These are phyloP conservation scores for Corchorus capsularis DNA, from an alignment of 345 rosid genomes.

Conservation along the genomic window DNA sequence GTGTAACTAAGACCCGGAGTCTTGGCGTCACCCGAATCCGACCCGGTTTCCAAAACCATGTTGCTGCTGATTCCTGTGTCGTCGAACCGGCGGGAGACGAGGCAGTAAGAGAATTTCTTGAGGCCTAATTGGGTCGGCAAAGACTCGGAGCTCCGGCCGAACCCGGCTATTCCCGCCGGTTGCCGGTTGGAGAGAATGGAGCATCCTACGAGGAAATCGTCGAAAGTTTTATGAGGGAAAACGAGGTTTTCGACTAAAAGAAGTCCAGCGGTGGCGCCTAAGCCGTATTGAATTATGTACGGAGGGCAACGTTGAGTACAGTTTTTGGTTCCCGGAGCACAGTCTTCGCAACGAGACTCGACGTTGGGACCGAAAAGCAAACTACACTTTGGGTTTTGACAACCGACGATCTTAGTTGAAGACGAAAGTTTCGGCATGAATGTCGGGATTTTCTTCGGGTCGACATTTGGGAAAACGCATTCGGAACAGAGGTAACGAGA, in stretches of 20 bases:
- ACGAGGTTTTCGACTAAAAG: constrained; percentile 55
- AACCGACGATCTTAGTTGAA: constrained; percentile 57
- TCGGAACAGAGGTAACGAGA: constrained; percentile 57
- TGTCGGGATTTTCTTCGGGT: constrained; percentile 39
- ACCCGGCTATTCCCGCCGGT: constrained; percentile 93
- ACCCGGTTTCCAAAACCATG: constrained; percentile 58
- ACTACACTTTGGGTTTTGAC: constrained; percentile 64
- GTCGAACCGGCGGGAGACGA: constrained; percentile 70
- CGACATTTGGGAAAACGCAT: constrained; percentile 52
- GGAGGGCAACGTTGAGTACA: constrained; percentile 77
- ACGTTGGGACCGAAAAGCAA: constrained; percentile 53
- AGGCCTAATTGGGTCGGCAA: constrained; percentile 71
- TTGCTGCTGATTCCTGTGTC: constrained; percentile 51
- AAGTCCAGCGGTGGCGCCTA: constrained; percentile 75
- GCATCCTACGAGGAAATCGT: constrained; percentile 75
- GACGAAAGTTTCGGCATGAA: constrained; percentile 64
- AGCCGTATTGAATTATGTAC: constrained; percentile 69
- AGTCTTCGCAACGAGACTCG: constrained; percentile 43
- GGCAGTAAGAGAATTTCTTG: constrained; percentile 76
- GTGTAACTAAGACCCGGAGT: constrained; percentile 63
- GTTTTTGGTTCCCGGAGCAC: constrained; percentile 41
- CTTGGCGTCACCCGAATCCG: constrained; percentile 41
- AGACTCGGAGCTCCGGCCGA: constrained; percentile 73
- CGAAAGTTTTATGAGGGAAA: constrained; percentile 46
- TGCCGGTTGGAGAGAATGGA: constrained; percentile 69